phyloP scores from a whole-genome alignment of 805 yeast genomes.

The Saccharomycopsis guyanensis region DNA sequence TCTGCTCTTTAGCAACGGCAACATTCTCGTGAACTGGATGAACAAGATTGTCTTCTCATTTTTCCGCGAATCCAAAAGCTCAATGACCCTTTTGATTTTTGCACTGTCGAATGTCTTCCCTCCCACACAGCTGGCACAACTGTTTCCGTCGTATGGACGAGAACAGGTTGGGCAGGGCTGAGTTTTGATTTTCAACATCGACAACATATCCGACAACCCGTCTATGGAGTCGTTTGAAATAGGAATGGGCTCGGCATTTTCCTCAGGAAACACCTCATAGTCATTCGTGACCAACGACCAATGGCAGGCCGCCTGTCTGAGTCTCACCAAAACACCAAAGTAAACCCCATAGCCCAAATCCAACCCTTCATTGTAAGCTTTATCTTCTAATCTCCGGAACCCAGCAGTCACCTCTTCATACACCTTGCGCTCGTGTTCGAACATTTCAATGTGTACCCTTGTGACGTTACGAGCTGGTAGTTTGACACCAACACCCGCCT shows the following conservation, averaged over 20 bases:
- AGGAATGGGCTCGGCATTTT: too few relatives aligned
- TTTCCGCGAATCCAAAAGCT: slow-evolving; percentile 26
- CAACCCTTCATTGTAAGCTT: background rate
- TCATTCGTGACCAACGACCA: too few relatives aligned
- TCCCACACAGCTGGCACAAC: background rate
- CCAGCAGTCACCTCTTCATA: background rate
- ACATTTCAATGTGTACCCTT: background rate
- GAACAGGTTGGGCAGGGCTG: background rate
- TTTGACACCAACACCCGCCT: background rate
- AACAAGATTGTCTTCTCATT: slow-evolving; percentile 33
- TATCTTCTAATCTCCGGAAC: too few relatives aligned
- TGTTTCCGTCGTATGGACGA: background rate
- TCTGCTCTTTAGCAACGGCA: slow-evolving; percentile 25
- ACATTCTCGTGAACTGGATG: slow-evolving; percentile 33
- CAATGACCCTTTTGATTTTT: slow-evolving; percentile 28
- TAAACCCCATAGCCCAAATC: background rate
- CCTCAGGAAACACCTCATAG: too few relatives aligned
- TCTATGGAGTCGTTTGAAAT: too few relatives aligned
- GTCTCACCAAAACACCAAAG: slow-evolving; percentile 21
- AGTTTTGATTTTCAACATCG: background rate
- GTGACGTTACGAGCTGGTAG: background rate
- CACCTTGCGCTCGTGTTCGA: background rate
- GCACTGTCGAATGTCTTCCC: slow-evolving; percentile 10
- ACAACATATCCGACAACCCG: background rate
- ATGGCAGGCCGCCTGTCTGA: slow-evolving; percentile 29